Evolutionary conservation across 495 filamentous ascomycete genomes (phyloP), one percentile per base, ranked within the genome.

Genomic region (Chaetomium fimeti): DNA sequence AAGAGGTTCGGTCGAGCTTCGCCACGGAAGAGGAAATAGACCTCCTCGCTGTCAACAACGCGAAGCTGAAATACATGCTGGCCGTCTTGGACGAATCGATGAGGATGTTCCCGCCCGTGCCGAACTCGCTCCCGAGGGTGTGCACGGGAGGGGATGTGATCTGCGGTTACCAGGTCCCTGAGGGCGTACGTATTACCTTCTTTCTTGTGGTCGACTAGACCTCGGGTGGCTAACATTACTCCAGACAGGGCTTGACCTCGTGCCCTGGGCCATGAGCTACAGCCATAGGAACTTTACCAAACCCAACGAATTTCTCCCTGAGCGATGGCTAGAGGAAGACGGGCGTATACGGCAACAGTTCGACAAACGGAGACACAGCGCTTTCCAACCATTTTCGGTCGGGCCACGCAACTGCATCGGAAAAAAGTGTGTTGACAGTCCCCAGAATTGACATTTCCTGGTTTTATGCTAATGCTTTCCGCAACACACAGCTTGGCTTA

Each of bases 41-140:
- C 4, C 58, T 83, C 0, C 29, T 72, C 5, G 73, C 68, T 32
- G 77, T 85, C 12, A 66, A 69, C 38, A 68, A 72, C 1, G 32
- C 32, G 32, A 36, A 36, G 7, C 69, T 88, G 8, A 43, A 73
- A 2, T 88, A 87, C 70, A 72, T 87, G 71, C 53, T 82, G 11
- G 85, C 84, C 4, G 80, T 80, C n/a, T 68, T 88, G 6, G 71
- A 84, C 27, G 87, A 89, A 70, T 67, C 76, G 1, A 70, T 88
- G 75, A 79, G 87, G 2, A 71, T 85, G 55, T 84, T 82, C 64
- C 82, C 86, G 1, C 83, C 86, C 0, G 74, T 82, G 0, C 76
- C 82, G 0, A 72, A 36, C n/a, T 29, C 27, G 11, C n/a, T 70
- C 13, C 79, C 81, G 4, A 74, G 85, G 8, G 49, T 75, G 0